Conservation (phyloP, 306 rosid genomes). For the Pterocarpus macrocarpus region DNA sequence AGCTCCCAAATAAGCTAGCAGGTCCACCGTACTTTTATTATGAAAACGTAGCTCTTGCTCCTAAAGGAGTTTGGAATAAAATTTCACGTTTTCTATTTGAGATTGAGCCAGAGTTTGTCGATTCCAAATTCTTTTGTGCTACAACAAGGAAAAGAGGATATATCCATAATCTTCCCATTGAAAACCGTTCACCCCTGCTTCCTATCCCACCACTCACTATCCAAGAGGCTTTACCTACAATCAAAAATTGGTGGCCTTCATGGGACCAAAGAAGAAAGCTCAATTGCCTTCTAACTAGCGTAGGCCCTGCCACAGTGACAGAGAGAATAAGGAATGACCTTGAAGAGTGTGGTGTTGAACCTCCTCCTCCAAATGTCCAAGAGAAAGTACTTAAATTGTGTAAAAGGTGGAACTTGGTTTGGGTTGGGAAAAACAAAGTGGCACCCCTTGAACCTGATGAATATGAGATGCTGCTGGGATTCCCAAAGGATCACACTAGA, state of each 20-base stretch:
- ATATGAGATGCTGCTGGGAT: conserved; percentile 75
- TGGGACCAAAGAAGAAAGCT: conserved; percentile 73
- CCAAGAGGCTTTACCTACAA: conserved; percentile 71
- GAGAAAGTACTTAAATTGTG: conserved; percentile 60
- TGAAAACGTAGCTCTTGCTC: conserved; percentile 81
- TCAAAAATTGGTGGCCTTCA: conserved; percentile 80
- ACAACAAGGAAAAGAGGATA: conserved; percentile 81
- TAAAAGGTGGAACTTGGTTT: conserved; percentile 77
- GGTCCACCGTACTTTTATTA: conserved; percentile 81
- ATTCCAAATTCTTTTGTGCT: conserved; percentile 77
- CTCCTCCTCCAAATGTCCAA: conserved; percentile 62
- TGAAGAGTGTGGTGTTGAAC: conserved; percentile 55
- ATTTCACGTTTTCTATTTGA: conserved; percentile 75
- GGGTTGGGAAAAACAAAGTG: conserved; percentile 84
- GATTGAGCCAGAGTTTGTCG: conserved; percentile 79
- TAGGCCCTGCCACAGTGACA: conserved; percentile 62
- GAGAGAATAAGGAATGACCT: conserved; percentile 64
- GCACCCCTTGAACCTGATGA: conserved; percentile 88
- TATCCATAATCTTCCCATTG: conserved; percentile 75
- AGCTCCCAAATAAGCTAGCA: conserved; percentile 54
- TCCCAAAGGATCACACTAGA: conserved; percentile 82
- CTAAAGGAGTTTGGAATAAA: conserved; percentile 83
- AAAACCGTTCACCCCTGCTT: conserved; percentile 65
- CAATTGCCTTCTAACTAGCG: conserved; percentile 67
- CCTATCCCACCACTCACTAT: conserved; percentile 71